Evolutionary conservation across 2,329 filamentous ascomycete genomes (phyloP).

Genomic region (Aspergillus tanneri): DNA sequence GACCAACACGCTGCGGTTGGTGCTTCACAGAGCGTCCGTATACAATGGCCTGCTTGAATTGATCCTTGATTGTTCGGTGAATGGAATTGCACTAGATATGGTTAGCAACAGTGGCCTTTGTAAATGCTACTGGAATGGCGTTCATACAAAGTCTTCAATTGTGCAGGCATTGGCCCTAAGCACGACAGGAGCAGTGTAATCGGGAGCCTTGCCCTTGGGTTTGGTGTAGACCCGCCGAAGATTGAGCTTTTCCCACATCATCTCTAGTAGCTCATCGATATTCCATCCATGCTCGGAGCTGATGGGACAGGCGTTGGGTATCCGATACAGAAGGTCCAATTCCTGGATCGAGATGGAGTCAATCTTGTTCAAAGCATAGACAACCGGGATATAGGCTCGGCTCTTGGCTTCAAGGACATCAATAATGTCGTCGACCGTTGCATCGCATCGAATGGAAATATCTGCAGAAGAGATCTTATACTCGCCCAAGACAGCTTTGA

Average conservation of each 20-base stretch:
- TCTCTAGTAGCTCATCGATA: conserved; percentile 90
- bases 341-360: conserved; percentile 98
- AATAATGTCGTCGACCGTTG: conserved; percentile 94
- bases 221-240: conserved; percentile 95
- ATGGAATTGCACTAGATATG: conserved; percentile 81
- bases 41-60: conserved; percentile 93
- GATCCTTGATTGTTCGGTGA: conserved; percentile 91
- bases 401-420: conserved; percentile 93
- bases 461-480: conserved; percentile 96
- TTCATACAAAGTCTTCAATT: conserved; percentile 92
- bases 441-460: conserved; percentile 96
- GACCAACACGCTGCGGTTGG: conserved; percentile 91
- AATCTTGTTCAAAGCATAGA: conserved; percentile 99
- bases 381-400: conserved; percentile 95
- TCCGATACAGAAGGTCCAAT: conserved; percentile 90
- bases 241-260: conserved; percentile 97
- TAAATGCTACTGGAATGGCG: conserved; percentile 2
- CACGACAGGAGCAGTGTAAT: conserved; percentile 90
- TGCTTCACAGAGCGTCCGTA: conserved; percentile 99
- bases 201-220: conserved; percentile 90
- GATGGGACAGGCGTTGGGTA: conserved; percentile 95
- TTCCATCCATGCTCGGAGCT: conserved; percentile 99
- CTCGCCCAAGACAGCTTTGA: conserved; percentile 96
- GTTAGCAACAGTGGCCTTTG: conserved; percentile 32
- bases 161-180: conserved; percentile 78